Percentiles rank a stretch among this genome's conserved stretches.
Conservation (phyloP, 805 yeast species). For the Dipodascus albidus region DNA sequence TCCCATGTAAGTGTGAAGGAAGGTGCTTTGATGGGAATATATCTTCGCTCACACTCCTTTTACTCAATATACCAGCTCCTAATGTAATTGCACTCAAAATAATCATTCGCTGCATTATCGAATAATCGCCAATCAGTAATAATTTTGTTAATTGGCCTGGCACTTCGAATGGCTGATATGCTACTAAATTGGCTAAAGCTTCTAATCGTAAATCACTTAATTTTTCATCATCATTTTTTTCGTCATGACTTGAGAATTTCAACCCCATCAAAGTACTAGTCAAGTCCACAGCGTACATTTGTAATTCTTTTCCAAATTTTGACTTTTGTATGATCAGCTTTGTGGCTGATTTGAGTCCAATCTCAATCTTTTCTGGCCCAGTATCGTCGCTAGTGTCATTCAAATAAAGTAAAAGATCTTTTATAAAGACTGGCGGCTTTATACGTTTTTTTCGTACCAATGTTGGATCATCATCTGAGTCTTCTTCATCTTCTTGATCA, state of each 20-base stretch:
- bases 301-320: slow-evolving; percentile 47
- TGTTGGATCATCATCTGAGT: slow-evolving; percentile 35
- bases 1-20: slow-evolving; percentile 36
- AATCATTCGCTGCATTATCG: slow-evolving; percentile 65
- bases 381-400: slow-evolving; percentile 31
- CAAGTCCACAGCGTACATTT: slow-evolving; percentile 44
- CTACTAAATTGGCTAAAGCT: slow-evolving; percentile 41
- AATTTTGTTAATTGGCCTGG: slow-evolving; percentile 29
- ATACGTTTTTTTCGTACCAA: slow-evolving; percentile 28
- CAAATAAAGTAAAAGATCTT: slow-evolving; percentile 54
- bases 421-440: slow-evolving; percentile 52
- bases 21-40: slow-evolving; percentile 32
- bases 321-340: slow-evolving; percentile 56
- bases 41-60: slow-evolving; percentile 32
- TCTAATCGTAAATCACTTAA: slow-evolving; percentile 57
- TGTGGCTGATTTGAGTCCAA: slow-evolving; percentile 43
- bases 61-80: slow-evolving; percentile 63
- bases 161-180: slow-evolving; percentile 21
- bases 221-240: slow-evolving; percentile 50
- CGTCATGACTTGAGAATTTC: slow-evolving; percentile 43
- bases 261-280: slow-evolving; percentile 40
- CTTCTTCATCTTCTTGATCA: slow-evolving; percentile 29
- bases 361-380: slow-evolving; percentile 37
- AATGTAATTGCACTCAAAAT: slow-evolving; percentile 59
- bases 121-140: slow-evolving; percentile 61